Evolutionary conservation across 108 stramenopile genomes (phyloP).

Genomic region (Hondaea fermentalgiana): DNA sequence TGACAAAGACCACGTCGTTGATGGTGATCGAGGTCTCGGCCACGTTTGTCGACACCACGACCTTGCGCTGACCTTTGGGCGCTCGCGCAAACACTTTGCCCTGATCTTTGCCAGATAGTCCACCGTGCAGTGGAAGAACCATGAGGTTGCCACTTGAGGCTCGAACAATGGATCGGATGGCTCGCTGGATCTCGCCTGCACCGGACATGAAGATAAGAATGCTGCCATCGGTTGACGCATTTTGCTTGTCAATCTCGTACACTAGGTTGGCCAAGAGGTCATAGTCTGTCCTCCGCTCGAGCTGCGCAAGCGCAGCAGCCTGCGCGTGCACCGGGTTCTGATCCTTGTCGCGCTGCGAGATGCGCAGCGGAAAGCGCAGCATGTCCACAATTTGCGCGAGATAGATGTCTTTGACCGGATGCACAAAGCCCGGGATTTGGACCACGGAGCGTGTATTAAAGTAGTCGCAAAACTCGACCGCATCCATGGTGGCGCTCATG

Average conservation of each 20-base stretch:
- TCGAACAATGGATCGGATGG: slow-evolving; percentile 63
- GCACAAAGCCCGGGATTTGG: slow-evolving; percentile 70
- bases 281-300: background rate
- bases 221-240: slow-evolving; percentile 50
- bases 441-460: slow-evolving; percentile 62
- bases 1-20: slow-evolving; percentile 86
- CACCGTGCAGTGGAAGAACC: slow-evolving; percentile 72
- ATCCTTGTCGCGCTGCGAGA: background rate
- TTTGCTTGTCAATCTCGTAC: background rate
- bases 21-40: slow-evolving; percentile 90
- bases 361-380: background rate
- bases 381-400: slow-evolving; percentile 23
- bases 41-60: slow-evolving; percentile 91
- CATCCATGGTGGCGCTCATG: slow-evolving; percentile 83
- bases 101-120: slow-evolving; percentile 69
- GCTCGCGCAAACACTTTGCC: slow-evolving; percentile 58
- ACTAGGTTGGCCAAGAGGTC: background rate
- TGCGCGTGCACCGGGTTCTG: background rate
- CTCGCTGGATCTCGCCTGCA: slow-evolving; percentile 75
- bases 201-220: slow-evolving; percentile 91
- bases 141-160: slow-evolving; percentile 41
- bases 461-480: slow-evolving; percentile 65
- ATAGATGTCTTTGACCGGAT: slow-evolving; percentile 60
- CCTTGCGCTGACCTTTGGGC: slow-evolving; percentile 55
- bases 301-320: background rate